Percentiles rank a stretch among this genome's conserved stretches.
Conservation (phyloP, 345 rosid genomes). For the Rhizophora apiculata region DNA sequence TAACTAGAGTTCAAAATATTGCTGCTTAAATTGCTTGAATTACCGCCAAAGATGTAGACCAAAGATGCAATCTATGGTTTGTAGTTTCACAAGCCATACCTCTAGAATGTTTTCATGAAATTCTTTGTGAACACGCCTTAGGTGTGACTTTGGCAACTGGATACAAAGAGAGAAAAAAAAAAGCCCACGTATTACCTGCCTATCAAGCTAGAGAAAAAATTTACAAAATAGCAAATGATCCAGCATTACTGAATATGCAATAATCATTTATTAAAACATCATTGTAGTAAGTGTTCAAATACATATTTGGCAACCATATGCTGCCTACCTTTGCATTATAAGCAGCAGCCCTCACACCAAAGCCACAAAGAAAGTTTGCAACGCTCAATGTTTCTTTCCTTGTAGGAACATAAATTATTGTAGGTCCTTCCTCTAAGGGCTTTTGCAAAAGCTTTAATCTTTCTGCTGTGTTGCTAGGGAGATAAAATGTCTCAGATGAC, state of each 20-base stretch:
- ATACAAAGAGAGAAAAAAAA: conserved; percentile 19
- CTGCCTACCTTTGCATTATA: conserved; percentile 68
- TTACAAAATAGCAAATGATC: background rate
- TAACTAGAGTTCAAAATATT: background rate
- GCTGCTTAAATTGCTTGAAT: background rate
- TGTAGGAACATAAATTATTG: conserved; percentile 86
- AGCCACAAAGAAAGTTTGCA: conserved; percentile 56
- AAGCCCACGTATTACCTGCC: conserved; percentile 11
- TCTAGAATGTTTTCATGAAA: conserved; percentile 67
- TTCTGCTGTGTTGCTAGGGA: conserved; percentile 36
- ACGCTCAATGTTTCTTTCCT: conserved; percentile 73
- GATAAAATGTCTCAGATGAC: conserved; percentile 28
- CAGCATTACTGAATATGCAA: too few relatives aligned
- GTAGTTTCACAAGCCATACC: conserved; percentile 37
- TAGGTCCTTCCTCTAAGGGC: conserved; percentile 58
- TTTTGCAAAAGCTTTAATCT: conserved; percentile 34
- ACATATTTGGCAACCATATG: background rate
- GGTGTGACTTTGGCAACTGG: conserved; percentile 75
- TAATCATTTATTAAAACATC: background rate
- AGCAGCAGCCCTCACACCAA: conserved; percentile 85
- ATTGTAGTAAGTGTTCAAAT: background rate
- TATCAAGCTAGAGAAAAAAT: background rate
- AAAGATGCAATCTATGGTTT: conserved; percentile 1
- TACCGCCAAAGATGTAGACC: background rate
- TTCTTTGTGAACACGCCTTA: conserved; percentile 70